These are phyloP conservation scores for Scheffersomyces insectosa DNA, from an alignment of 1,139 yeast species.

Conservation along the genomic window DNA sequence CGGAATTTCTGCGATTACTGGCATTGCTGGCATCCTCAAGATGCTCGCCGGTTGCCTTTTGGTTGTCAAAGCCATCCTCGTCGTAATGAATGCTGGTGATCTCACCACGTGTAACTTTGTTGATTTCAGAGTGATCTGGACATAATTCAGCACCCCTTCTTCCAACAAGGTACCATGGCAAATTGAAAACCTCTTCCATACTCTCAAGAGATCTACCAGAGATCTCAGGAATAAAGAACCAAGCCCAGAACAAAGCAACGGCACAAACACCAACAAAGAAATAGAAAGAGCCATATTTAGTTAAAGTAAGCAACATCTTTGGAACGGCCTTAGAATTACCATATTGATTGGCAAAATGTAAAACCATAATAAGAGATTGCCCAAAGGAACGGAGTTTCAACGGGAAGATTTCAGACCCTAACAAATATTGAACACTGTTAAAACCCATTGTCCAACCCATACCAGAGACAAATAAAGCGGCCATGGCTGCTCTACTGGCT, in stretches of 20 bases:
- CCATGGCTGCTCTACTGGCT: constrained; percentile 21
- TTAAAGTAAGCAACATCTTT: constrained; percentile 20
- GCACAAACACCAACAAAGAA: constrained; percentile 18
- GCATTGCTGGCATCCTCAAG: constrained; percentile 10
- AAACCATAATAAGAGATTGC: constrained; percentile 22
- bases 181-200: constrained; percentile 26
- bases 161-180: constrained; percentile 27
- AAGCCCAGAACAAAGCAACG: constrained; percentile 19
- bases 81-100: constrained; percentile 7
- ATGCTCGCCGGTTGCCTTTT: constrained; percentile 7
- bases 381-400: constrained; percentile 23
- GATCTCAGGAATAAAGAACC: constrained; percentile 25
- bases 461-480: constrained; percentile 23
- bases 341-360: constrained; percentile 26
- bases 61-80: neutral
- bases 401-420: constrained; percentile 25
- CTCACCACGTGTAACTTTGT: constrained; percentile 13
- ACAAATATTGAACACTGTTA: constrained; percentile 23
- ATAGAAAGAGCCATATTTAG: constrained; percentile 20
- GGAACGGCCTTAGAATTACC: constrained; percentile 27
- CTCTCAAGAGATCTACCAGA: constrained; percentile 26
- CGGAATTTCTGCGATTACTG: neutral
- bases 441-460: constrained; percentile 27
- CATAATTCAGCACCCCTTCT: constrained; percentile 23
- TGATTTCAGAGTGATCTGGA: constrained; percentile 23